A percentile compares a stretch with the other conserved stretches of the same genome.
Evolutionary conservation across 805 yeast genomes (phyloP).

Genomic region (Kregervanrija fluxuum): DNA sequence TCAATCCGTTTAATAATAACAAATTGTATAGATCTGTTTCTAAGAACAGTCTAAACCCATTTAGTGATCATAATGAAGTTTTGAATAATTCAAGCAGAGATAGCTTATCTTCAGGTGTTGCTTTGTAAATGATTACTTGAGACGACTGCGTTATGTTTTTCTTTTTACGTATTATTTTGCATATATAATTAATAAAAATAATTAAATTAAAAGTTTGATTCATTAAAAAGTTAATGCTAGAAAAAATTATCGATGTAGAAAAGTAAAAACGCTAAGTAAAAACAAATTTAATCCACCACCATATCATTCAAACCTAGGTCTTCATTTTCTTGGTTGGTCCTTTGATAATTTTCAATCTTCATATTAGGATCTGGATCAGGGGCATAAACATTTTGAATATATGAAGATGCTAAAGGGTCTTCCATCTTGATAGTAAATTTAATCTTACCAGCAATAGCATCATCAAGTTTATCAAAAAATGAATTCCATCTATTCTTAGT

Average conservation of each 20-base stretch:
- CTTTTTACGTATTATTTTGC: no score
- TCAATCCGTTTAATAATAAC: constrained; percentile 1
- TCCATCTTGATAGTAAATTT: constrained; percentile 83
- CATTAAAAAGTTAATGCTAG: no score
- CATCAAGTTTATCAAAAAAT: constrained; percentile 67
- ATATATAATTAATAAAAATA: no score
- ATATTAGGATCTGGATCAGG: constrained; percentile 97
- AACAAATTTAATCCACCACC: constrained; percentile 9
- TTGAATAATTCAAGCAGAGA: no score
- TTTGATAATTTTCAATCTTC: constrained; percentile 82
- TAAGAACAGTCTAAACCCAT: constrained; percentile 23
- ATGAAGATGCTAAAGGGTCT: constrained; percentile 93
- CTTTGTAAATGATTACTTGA: no score
- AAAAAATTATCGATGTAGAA: neutral
- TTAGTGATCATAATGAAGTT: constrained; percentile 10
- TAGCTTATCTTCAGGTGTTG: neutral
- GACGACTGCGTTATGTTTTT: no score
- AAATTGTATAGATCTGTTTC: constrained; percentile 20
- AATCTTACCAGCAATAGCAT: constrained; percentile 74
- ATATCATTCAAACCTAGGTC: constrained; percentile 73
- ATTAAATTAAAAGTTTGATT: no score
- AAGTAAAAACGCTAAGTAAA: neutral
- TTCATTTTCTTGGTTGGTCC: constrained; percentile 86
- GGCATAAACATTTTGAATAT: constrained; percentile 96
- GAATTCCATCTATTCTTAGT: constrained; percentile 76